Evolutionary conservation across 495 filamentous ascomycete species (phyloP).

Genomic region (Penicillium manginii): DNA sequence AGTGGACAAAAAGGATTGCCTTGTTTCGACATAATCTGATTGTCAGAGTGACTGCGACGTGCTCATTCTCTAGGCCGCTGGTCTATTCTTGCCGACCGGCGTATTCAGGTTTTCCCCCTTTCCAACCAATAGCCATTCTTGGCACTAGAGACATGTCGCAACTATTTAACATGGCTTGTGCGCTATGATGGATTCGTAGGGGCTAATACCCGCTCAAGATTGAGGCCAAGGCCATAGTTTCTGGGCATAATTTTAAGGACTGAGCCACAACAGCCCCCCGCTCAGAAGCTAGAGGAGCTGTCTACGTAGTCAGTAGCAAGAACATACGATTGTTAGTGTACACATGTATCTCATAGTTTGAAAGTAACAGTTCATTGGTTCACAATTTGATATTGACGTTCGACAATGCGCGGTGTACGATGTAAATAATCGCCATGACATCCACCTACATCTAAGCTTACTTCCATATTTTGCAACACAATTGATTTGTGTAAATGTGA

Average conservation of each 20-base stretch:
- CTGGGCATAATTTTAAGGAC: constrained; percentile 1
- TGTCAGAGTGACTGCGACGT: not conserved
- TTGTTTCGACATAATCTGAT: not conserved
- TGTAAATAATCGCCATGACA: not conserved
- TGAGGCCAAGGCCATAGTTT: not conserved
- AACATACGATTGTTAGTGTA: too few relatives aligned
- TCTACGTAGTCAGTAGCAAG: not conserved
- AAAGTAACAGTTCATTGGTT: too few relatives aligned
- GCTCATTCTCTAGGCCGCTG: not conserved
- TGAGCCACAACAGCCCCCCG: not conserved
- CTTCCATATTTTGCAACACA: too few relatives aligned
- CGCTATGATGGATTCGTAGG: not conserved
- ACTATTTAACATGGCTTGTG: not conserved
- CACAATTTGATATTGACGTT: too few relatives aligned
- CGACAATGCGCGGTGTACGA: not conserved
- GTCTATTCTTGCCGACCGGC: not conserved
- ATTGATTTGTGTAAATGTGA: not conserved
- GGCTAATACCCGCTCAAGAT: not conserved
- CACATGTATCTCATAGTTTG: too few relatives aligned
- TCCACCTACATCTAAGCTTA: too few relatives aligned
- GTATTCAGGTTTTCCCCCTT: not conserved
- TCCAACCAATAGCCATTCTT: not conserved
- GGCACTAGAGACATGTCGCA: not conserved
- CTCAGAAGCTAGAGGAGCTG: not conserved
- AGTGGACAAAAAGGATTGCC: not conserved